Conservation (phyloP, 2,329 filamentous ascomycete genomes). For the Plenodomus tracheiphilus region DNA sequence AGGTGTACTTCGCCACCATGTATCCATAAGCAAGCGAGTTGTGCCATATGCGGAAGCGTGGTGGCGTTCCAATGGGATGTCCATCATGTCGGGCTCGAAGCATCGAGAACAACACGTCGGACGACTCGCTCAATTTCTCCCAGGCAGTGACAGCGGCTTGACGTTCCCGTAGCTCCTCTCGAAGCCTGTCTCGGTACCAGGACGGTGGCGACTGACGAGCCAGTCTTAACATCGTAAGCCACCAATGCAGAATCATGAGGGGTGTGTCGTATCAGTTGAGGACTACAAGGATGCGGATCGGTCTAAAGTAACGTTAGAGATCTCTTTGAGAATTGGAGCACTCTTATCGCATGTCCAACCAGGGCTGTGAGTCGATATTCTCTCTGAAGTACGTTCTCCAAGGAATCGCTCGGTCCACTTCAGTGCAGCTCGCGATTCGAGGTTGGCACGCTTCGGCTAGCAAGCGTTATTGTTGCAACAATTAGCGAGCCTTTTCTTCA, state of each 20-base stretch:
- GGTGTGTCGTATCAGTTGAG: no score
- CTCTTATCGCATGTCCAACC: no score
- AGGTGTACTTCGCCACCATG: constrained; percentile 51
- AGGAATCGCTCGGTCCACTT: no score
- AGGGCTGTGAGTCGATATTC: no score
- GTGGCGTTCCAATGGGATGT: constrained; percentile 12
- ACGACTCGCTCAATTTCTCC: constrained; percentile 49
- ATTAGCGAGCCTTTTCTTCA: no score
- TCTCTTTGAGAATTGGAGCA: no score
- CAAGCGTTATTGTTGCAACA: no score
- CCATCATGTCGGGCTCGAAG: constrained; percentile 48
- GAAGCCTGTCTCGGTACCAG: constrained; percentile 46
- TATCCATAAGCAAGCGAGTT: constrained; percentile 44
- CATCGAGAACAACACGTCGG: constrained; percentile 51
- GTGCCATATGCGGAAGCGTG: constrained; percentile 18
- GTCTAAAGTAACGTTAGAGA: no score
- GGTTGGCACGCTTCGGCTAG: no score
- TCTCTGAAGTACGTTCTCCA: no score
- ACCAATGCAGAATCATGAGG: constrained; percentile 2
- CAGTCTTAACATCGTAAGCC: constrained; percentile 36
- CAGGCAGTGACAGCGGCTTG: constrained; percentile 32
- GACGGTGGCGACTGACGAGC: constrained; percentile 34
- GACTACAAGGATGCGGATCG: no score
- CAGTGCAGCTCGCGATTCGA: no score
- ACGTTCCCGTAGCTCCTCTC: constrained; percentile 47